phyloP scores from a whole-genome alignment of 108 stramenopile species.

The Nitzschia sp. region DNA sequence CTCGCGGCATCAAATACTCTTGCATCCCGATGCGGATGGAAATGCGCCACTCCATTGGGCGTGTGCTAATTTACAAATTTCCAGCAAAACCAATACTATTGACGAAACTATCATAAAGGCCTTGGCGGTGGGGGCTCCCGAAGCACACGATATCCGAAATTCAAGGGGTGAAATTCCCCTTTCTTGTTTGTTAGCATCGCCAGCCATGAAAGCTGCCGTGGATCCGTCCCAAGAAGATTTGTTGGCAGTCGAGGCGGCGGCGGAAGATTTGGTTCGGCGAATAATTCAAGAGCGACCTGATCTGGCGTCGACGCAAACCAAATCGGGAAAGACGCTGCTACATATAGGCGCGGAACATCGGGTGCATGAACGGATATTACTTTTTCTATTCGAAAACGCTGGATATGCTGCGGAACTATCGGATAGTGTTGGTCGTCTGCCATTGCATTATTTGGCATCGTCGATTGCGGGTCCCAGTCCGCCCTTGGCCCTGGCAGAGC shows the following conservation, averaged over 20 bases:
- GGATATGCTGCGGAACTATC: constrained; percentile 16
- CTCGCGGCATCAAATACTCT: constrained; percentile 8
- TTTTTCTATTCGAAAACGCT: constrained; percentile 34
- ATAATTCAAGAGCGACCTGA: constrained; percentile 14
- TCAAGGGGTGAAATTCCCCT: constrained; percentile 60
- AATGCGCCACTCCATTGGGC: constrained; percentile 63
- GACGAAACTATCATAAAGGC: constrained; percentile 39
- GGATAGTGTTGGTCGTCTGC: constrained; percentile 55
- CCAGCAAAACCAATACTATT: background rate
- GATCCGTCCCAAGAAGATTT: background rate
- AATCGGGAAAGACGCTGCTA: constrained; percentile 44
- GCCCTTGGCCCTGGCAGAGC: constrained; percentile 30
- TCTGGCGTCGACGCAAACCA: constrained; percentile 25
- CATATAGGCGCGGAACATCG: constrained; percentile 56
- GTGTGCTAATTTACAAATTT: constrained; percentile 41
- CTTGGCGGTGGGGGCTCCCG: constrained; percentile 39
- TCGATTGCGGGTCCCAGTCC: background rate
- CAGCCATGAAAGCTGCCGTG: constrained; percentile 23
- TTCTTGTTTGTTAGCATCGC: constrained; percentile 52
- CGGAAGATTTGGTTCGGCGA: constrained; percentile 13
- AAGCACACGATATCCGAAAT: constrained; percentile 49
- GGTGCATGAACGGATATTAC: constrained; percentile 47
- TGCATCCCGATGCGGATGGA: constrained; percentile 37
- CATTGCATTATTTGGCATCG: constrained; percentile 63
- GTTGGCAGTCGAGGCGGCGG: constrained; percentile 20